A percentile compares a stretch with the other conserved stretches of the same genome.
Evolutionary conservation across 169 alveolate species (phyloP).

Genomic region (Babesia sp.): DNA sequence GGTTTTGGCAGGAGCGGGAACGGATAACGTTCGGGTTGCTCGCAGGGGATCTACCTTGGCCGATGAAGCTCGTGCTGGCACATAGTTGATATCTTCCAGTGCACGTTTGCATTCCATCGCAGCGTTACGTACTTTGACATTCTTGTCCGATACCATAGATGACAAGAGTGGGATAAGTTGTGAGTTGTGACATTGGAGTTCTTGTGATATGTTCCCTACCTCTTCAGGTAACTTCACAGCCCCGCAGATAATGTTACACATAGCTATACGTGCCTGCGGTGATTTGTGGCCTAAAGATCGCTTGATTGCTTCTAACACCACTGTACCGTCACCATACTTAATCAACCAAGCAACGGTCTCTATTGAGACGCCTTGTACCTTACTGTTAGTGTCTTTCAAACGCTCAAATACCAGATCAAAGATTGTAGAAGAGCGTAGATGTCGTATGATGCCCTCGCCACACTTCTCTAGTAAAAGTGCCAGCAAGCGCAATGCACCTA

Average conservation of each 20-base stretch:
- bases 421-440: not conserved
- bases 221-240: constrained; percentile 5
- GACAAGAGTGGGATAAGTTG: not conserved
- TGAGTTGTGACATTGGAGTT: constrained; percentile 8
- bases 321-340: not conserved
- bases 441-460: not conserved
- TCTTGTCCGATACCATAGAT: constrained; percentile 23
- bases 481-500: constrained; percentile 13
- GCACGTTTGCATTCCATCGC: constrained; percentile 18
- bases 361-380: constrained; percentile 35
- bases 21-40: not conserved
- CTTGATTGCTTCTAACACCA: constrained; percentile 32
- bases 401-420: constrained; percentile 47
- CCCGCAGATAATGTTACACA: constrained; percentile 50
- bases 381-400: constrained; percentile 52
- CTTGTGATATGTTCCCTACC: not conserved
- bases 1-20: not conserved
- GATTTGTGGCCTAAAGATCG: constrained; percentile 35
- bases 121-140: constrained; percentile 46
- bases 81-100: constrained; percentile 24
- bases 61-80: not conserved
- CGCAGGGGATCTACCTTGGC: not conserved
- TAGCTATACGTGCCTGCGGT: constrained; percentile 48
- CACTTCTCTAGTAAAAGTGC: constrained; percentile 19
- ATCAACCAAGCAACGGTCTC: constrained; percentile 28